phyloP scores from a whole-genome alignment of 2,329 filamentous ascomycete species.

The Penicillium sp. region DNA sequence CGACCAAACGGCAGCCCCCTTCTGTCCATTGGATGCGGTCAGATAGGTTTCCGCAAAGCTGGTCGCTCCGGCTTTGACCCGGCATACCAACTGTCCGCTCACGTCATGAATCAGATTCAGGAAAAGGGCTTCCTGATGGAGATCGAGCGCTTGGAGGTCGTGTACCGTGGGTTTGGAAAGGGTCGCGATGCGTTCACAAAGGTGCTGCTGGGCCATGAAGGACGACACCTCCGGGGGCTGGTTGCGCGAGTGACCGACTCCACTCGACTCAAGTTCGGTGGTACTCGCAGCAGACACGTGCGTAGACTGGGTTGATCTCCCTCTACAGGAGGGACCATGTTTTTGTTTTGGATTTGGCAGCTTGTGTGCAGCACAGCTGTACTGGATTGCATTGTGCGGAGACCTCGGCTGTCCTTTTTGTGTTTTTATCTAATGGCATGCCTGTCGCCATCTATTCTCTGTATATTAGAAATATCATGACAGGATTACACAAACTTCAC shows the following conservation, averaged over 20 bases:
- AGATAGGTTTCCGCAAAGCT: slow-evolving; percentile 86
- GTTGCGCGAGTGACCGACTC: slow-evolving; percentile 79
- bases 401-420: not conserved
- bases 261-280: slow-evolving; percentile 93
- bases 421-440: slow-evolving; percentile 5
- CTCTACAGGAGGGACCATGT: not conserved
- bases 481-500: not conserved
- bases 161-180: slow-evolving; percentile 78
- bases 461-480: slow-evolving; percentile 20
- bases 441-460: slow-evolving; percentile 18
- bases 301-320: slow-evolving; percentile 67
- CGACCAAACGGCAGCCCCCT: slow-evolving; percentile 76
- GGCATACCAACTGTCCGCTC: slow-evolving; percentile 82
- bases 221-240: slow-evolving; percentile 68
- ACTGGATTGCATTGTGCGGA: slow-evolving; percentile 1
- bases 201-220: slow-evolving; percentile 82
- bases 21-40: slow-evolving; percentile 76
- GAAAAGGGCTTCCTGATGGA: slow-evolving; percentile 74
- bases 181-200: slow-evolving; percentile 89
- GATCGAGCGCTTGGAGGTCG: slow-evolving; percentile 74
- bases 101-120: slow-evolving; percentile 78
- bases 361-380: not conserved
- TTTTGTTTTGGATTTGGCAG: not conserved
- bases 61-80: slow-evolving; percentile 82
- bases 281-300: slow-evolving; percentile 77